Evolutionary conservation across 257 asterid genomes (phyloP).

Genomic region (Fraxinus cuspidata): DNA sequence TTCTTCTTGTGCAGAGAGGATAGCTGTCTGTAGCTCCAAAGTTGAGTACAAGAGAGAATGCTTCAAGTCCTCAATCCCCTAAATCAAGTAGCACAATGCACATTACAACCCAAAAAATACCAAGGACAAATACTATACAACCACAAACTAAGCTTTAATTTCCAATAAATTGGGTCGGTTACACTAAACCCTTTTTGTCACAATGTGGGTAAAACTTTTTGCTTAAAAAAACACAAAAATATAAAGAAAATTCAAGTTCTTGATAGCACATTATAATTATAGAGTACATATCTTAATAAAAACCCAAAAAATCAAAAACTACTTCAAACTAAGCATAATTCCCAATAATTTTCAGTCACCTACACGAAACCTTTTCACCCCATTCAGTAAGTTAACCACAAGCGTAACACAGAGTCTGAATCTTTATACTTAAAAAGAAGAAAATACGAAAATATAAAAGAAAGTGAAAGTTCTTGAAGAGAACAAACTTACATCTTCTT

Average conservation of each 20-base stretch:
- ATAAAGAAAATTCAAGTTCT: no score
- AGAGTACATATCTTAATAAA: no score
- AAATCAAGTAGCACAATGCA: slow-evolving; percentile 17
- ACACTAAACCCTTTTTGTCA: neutral
- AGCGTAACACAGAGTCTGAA: neutral
- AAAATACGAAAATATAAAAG: neutral
- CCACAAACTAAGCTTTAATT: neutral
- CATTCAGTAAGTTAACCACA: no score
- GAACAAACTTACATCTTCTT: slow-evolving; percentile 61
- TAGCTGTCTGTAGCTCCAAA: slow-evolving; percentile 72
- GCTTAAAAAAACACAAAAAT: no score
- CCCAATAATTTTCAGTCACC: no score
- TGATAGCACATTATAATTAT: no score
- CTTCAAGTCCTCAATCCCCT: slow-evolving; percentile 85
- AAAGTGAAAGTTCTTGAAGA: neutral
- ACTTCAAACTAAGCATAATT: no score
- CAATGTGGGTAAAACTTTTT: no score
- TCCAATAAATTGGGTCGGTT: neutral
- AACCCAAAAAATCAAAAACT: no score
- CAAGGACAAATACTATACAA: neutral
- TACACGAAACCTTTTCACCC: no score
- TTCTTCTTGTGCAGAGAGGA: slow-evolving; percentile 69
- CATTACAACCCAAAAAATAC: neutral
- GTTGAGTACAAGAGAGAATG: slow-evolving; percentile 73
- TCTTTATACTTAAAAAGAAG: neutral